Evolutionary conservation across 768 basidiomycete genomes (phyloP), one percentile per base, ranked within the genome.

Genomic region (Mycena pura): DNA sequence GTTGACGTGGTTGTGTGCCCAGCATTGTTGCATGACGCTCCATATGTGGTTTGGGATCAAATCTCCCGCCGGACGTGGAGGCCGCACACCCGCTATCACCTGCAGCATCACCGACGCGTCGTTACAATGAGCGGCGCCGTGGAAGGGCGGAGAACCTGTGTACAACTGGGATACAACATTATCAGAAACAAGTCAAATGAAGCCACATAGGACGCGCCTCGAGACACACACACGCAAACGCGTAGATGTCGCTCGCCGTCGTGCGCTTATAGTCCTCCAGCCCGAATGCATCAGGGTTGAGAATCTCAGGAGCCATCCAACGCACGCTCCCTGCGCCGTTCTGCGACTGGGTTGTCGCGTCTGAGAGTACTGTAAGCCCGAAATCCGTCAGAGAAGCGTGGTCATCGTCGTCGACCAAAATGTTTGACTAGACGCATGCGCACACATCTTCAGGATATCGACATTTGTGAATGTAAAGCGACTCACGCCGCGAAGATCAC

Each of bases 241-340:
- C 60, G 21, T 65, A 65, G 7, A 62, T 57, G 25, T 65, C 64
- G 27, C 59, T 61, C 13, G 63, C 54, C 1, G 45, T 39, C 1
- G 44, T 60, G 11, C 45, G 53, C 6, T 14, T 40, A 6, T 41
- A 52, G 11, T 54, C 36, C 17, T 49, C 22, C 3, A 57, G 39
- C 17, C 57, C 63, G 15, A 44, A 67, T 1, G 55, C 53, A 5
- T 15, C 38, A 3, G 67, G 67, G 24, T 63, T 31, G 13, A 68
- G 32, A 3, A 54, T 41, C 31, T 68, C 67, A 0, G 67, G 67
- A 2, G 64, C 67, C 64, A 68, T 65, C 67, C 67, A 68, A 14
- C 64, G 48, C n/a, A 60, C 57, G 38, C 57, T 59, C 1, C 64
- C 57, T 6, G 57, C 57, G 9, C 64, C 59, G n/a, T 60, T 44